These are phyloP conservation scores for Pleurotus citrinopileatus DNA, from an alignment of 768 basidiomycete species.

Conservation along the genomic window DNA sequence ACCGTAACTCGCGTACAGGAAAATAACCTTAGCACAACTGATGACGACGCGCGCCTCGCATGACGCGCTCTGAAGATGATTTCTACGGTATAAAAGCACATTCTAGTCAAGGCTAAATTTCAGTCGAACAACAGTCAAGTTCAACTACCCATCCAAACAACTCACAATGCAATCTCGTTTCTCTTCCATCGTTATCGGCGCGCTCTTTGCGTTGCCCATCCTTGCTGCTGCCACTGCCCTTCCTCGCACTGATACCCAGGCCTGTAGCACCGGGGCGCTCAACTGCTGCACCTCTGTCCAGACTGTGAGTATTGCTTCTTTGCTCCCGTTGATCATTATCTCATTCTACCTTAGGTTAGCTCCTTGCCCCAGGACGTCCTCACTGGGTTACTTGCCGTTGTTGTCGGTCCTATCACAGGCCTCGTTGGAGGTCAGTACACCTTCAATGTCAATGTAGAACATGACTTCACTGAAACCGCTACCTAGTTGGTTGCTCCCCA, in stretches of 20 bases:
- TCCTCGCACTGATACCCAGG: neutral
- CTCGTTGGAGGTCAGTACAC: too few species aligned
- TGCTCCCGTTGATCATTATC: too few species aligned
- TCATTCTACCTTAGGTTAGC: neutral
- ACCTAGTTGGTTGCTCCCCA: constrained; percentile 14
- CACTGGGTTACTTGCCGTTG: constrained; percentile 13
- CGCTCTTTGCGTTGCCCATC: too few species aligned
- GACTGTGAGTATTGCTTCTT: neutral
- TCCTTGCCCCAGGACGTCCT: neutral
- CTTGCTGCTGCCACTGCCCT: constrained; percentile 13
- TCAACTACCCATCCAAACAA: constrained; percentile 1
- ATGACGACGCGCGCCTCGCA: too few species aligned
- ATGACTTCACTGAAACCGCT: neutral
- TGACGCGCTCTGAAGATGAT: too few species aligned
- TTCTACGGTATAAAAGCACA: too few species aligned
- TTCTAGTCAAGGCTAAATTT: too few species aligned
- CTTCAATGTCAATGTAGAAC: too few species aligned
- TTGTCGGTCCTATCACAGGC: too few species aligned
- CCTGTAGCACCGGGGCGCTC: constrained; percentile 14
- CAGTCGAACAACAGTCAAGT: too few species aligned
- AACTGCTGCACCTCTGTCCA: constrained; percentile 19
- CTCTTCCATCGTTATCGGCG: neutral
- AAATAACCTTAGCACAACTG: too few species aligned
- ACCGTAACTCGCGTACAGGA: too few species aligned
- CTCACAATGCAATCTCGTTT: constrained; percentile 3